Conservation (phyloP, 306 rosid species). For the Mucuna pruriens region DNA sequence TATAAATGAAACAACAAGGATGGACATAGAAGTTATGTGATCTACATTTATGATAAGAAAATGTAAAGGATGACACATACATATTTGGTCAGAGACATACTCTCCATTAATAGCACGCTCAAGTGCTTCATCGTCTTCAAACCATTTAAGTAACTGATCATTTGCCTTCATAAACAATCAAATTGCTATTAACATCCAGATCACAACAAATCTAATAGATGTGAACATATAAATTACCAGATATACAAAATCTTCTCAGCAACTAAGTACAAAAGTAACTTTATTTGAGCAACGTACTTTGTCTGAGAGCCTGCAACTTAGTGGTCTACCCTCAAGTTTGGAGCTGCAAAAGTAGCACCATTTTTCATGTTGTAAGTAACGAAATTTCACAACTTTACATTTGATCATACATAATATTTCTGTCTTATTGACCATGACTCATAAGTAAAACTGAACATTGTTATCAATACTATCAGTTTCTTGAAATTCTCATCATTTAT, state of each 20-base stretch:
- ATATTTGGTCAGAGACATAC: conserved; percentile 48
- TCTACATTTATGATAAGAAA: conserved; percentile 4
- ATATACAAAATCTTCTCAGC: conserved; percentile 26
- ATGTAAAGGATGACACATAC: conserved; percentile 12
- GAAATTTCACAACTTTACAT: not conserved
- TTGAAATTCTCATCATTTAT: conserved; percentile 24
- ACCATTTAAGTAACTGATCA: conserved; percentile 69
- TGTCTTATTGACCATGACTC: not conserved
- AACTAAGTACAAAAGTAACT: conserved; percentile 28
- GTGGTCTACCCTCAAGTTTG: conserved; percentile 84
- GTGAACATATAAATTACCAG: conserved; percentile 25
- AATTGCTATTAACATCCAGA: conserved; percentile 35
- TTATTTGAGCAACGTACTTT: conserved; percentile 60
- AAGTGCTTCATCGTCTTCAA: conserved; percentile 80
- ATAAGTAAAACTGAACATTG: conserved; percentile 13
- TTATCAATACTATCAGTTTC: not conserved
- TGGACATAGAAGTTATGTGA: not conserved
- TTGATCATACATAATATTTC: not conserved
- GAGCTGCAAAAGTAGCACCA: conserved; percentile 54
- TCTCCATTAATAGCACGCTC: conserved; percentile 84
- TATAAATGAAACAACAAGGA: conserved; percentile 35
- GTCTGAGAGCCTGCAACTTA: conserved; percentile 82
- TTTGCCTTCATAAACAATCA: conserved; percentile 63
- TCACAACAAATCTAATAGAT: conserved; percentile 24
- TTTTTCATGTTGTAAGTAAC: not conserved